Evolutionary conservation across 148 eudicot genomes (phyloP).

Genomic region (Chenopodium album): DNA sequence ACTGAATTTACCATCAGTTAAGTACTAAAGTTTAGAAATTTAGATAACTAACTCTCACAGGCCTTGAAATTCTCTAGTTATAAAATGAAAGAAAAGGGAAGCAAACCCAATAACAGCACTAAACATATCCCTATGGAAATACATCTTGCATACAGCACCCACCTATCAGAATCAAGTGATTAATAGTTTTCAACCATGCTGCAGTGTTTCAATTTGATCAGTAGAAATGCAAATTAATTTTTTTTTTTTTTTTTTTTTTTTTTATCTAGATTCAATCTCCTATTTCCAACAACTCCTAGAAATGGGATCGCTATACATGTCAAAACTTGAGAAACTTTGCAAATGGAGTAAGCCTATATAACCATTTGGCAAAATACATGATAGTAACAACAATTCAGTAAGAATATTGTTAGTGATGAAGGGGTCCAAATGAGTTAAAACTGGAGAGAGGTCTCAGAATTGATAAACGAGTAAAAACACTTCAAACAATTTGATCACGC

Average conservation of each 20-base stretch:
- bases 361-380: background rate
- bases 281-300: background rate
- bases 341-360: background rate
- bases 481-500: background rate
- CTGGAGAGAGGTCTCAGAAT: background rate
- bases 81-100: background rate
- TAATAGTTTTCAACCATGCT: too few species aligned
- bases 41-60: too few species aligned
- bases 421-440: background rate
- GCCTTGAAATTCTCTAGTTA: background rate
- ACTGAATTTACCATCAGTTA: background rate
- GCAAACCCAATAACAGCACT: background rate
- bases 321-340: background rate
- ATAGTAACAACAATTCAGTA: background rate
- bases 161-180: too few species aligned
- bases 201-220: background rate
- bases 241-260: too few species aligned
- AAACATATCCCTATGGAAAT: background rate
- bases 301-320: background rate
- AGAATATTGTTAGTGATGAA: background rate
- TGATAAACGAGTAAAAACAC: background rate
- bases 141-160: too few species aligned
- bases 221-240: background rate
- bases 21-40: too few species aligned
- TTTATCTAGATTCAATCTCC: background rate